Percentiles rank a stretch among this genome's conserved stretches.
Evolutionary conservation across 805 yeast species (phyloP).

Genomic region (Wickerhamomyces silvicola): DNA sequence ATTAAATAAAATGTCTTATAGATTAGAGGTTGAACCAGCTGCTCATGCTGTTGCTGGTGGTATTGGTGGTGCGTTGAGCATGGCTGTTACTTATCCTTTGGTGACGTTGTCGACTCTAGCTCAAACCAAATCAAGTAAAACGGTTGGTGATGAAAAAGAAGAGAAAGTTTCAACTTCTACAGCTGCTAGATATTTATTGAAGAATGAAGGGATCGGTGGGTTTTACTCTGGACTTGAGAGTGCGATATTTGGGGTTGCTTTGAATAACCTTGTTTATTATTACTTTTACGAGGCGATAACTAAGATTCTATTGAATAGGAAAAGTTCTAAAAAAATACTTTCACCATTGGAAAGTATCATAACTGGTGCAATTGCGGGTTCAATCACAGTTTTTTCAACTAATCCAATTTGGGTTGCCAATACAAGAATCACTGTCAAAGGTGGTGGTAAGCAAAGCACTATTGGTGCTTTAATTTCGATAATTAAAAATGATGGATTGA

Average conservation of each 20-base stretch:
- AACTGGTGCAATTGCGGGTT: slow-evolving; percentile 72
- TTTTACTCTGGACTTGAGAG: slow-evolving; percentile 83
- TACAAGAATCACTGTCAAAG: slow-evolving; percentile 72
- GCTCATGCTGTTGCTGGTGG: slow-evolving; percentile 96
- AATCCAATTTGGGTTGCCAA: slow-evolving; percentile 96
- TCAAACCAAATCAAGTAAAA: slow-evolving; percentile 49
- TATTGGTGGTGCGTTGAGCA: slow-evolving; percentile 83
- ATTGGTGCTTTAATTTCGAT: slow-evolving; percentile 55
- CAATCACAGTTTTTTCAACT: slow-evolving; percentile 72
- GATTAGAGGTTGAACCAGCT: slow-evolving; percentile 21
- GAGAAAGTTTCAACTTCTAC: slow-evolving; percentile 22
- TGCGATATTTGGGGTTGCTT: slow-evolving; percentile 78
- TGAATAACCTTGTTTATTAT: slow-evolving; percentile 85
- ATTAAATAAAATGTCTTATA: slow-evolving; percentile 13
- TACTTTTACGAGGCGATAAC: slow-evolving; percentile 79
- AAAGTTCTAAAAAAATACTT: slow-evolving; percentile 11
- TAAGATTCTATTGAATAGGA: slow-evolving; percentile 32
- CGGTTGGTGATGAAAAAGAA: slow-evolving; percentile 12
- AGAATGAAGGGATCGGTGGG: slow-evolving; percentile 58
- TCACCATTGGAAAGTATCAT: slow-evolving; percentile 20
- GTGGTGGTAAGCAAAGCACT: slow-evolving; percentile 32
- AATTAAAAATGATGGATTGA: slow-evolving; percentile 61
- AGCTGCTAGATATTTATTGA: slow-evolving; percentile 42
- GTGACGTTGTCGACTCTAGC: slow-evolving; percentile 84
- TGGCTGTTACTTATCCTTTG: slow-evolving; percentile 84